Evolutionary conservation across 1,284 basidiomycete species (phyloP), one percentile per base, ranked within the genome.

Genomic region (Meripilus lineatus): DNA sequence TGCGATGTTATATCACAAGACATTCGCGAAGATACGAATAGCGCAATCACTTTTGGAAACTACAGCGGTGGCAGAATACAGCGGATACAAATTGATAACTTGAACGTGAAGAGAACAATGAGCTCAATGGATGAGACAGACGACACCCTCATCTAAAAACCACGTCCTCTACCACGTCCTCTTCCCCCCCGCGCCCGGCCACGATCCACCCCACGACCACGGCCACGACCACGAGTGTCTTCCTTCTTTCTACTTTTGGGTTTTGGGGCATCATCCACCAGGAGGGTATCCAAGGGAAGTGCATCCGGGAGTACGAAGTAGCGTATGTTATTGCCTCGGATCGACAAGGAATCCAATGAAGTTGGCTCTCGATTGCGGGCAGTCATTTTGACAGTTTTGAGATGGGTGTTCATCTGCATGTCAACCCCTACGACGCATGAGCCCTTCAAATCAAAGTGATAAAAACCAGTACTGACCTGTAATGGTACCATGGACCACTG

Each of bases 251-350:
- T 75, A 58, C 83, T 85, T 57, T 96, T 97, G 14, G 95, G 93
- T 68, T 96, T 95, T 4, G 95, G 95, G 24, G 93, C 92, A 63
- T 99, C 96, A 64, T 99, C 95, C 18, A 99, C 93, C 5, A 99
- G 79, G 7, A 99, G 78, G 4, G 94, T 97, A 67, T 99, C 95
- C 46, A 99, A 74, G 0, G 95, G 96, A 3, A 99, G 74, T 1
- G 94, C 93, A 67, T 99, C 95, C 10, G 96, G 95, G 17, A 99
- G 81, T 51, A 97, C 85, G 66, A 92, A 96, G 68, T 94, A 94
- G 36, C 92, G 89, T 67, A 95, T 83, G 62, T 89, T 93, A 72
- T 93, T 93, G 32, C 92, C 91, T 49, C 93, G 83, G 59, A 97
- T 92, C 32, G 91, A 92, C 38, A 96, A 75, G 3, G 84, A 77